Evolutionary conservation across 1,284 basidiomycete species (phyloP).

Genomic region (Rugosomyces carneus): DNA sequence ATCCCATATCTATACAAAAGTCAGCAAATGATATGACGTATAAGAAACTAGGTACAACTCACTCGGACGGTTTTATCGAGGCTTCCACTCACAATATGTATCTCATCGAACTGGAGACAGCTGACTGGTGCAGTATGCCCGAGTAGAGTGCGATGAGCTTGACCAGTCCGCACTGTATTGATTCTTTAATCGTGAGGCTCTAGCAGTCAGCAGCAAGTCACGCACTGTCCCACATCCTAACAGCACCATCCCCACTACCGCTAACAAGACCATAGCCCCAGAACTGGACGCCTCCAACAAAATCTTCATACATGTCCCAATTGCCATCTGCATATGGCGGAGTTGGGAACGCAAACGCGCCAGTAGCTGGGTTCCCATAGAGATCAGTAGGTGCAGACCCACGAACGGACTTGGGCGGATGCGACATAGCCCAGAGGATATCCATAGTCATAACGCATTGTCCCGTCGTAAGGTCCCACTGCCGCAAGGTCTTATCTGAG

Average conservation of each 20-base stretch:
- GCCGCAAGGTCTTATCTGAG: slow-evolving; percentile 95
- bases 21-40: slow-evolving; percentile 5
- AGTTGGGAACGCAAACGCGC: slow-evolving; percentile 74
- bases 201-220: slow-evolving; percentile 3
- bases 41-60: slow-evolving; percentile 23
- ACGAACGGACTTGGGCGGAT: slow-evolving; percentile 59
- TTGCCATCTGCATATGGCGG: slow-evolving; percentile 87
- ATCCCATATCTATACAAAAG: slow-evolving; percentile 80
- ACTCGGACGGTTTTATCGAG: slow-evolving; percentile 92
- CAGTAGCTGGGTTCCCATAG: slow-evolving; percentile 54
- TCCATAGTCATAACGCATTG: slow-evolving; percentile 99
- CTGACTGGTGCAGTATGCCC: slow-evolving; percentile 95
- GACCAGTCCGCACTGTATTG: slow-evolving; percentile 88
- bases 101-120: slow-evolving; percentile 95
- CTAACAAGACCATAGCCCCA: slow-evolving; percentile 98
- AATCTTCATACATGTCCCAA: slow-evolving; percentile 96
- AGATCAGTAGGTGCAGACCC: slow-evolving; percentile 35
- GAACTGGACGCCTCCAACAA: slow-evolving; percentile 96
- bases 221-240: slow-evolving; percentile 99
- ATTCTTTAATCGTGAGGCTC: slow-evolving; percentile 2
- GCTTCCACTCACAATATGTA: slow-evolving; percentile 87
- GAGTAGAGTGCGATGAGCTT: slow-evolving; percentile 88
- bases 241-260: slow-evolving; percentile 94
- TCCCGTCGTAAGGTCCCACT: slow-evolving; percentile 96
- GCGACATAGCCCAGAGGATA: slow-evolving; percentile 98